Percentiles rank a stretch among this genome's conserved stretches.
Conservation (phyloP, 176 grass and related monocot genomes). For the Leersia perrieri region DNA sequence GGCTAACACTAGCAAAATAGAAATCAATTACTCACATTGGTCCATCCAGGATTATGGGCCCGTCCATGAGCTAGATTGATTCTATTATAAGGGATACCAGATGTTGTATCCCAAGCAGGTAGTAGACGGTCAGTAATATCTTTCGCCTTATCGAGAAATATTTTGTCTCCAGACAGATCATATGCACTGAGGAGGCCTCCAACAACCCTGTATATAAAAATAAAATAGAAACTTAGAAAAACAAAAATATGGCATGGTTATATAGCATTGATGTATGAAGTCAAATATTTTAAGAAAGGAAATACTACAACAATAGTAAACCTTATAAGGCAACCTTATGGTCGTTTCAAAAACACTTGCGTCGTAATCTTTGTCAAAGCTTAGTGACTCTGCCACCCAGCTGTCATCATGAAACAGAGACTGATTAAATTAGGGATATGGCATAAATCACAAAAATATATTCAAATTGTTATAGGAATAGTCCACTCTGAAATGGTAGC, state of each 20-base stretch:
- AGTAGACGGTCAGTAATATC: constrained; percentile 90
- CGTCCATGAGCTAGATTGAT: constrained; percentile 92
- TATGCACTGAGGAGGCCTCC: constrained; percentile 92
- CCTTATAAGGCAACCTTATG: constrained; percentile 99
- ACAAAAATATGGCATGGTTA: neutral
- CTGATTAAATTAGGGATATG: constrained; percentile 29
- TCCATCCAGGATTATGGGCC: constrained; percentile 98
- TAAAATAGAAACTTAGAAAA: constrained; percentile 38
- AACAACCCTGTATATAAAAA: constrained; percentile 77
- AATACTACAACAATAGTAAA: constrained; percentile 69
- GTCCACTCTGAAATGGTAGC: neutral
- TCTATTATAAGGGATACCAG: constrained; percentile 90
- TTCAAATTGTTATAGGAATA: constrained; percentile 17
- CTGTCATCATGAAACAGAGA: constrained; percentile 52
- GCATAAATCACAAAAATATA: constrained; percentile 29
- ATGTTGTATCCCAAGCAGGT: constrained; percentile 97
- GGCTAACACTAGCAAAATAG: constrained; percentile 13
- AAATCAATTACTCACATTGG: constrained; percentile 60
- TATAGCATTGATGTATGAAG: constrained; percentile 7
- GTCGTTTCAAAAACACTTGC: constrained; percentile 99
- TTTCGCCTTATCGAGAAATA: constrained; percentile 97
- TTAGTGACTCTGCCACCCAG: constrained; percentile 88
- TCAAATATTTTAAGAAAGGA: constrained; percentile 22
- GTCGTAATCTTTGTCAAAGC: constrained; percentile 96
- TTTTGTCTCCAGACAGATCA: constrained; percentile 84